A percentile compares a stretch with the other conserved stretches of the same genome.
These are phyloP conservation scores for Erodium moschatum DNA, from an alignment of 441 rosid species.

Conservation along the genomic window DNA sequence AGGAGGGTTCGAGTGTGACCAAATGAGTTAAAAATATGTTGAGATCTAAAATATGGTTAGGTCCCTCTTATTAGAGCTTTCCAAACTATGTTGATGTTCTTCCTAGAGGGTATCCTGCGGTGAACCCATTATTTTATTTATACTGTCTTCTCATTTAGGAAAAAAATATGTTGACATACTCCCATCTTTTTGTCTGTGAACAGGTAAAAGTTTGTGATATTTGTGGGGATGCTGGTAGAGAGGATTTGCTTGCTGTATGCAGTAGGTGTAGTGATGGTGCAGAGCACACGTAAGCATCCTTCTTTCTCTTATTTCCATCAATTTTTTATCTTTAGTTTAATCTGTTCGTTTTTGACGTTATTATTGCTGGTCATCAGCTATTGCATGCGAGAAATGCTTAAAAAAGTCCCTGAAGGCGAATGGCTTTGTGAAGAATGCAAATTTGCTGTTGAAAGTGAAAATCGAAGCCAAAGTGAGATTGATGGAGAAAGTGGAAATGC, in stretches of 20 bases:
- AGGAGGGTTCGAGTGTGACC: not conserved
- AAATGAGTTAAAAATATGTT: constrained; percentile 1
- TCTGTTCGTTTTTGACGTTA: not conserved
- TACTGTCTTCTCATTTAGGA: not conserved
- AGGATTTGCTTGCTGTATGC: constrained; percentile 89
- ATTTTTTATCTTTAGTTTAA: constrained; percentile 11
- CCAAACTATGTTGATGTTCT: not conserved
- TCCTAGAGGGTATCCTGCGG: constrained; percentile 2
- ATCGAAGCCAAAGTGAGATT: constrained; percentile 58
- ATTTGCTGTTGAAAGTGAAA: constrained; percentile 55
- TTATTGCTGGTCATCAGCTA: constrained; percentile 47
- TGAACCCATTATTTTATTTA: not conserved
- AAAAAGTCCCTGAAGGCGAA: constrained; percentile 72
- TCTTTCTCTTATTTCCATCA: constrained; percentile 17
- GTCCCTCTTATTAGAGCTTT: not conserved
- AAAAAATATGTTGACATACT: not conserved
- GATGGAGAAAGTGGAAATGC: constrained; percentile 18
- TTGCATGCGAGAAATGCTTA: constrained; percentile 92
- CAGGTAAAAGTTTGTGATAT: constrained; percentile 99
- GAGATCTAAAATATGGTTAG: not conserved
- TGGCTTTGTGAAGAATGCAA: constrained; percentile 99
- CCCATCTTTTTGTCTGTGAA: constrained; percentile 23
- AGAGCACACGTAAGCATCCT: constrained; percentile 82
- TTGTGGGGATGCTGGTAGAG: constrained; percentile 98
- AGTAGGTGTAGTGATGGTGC: constrained; percentile 94